A percentile compares a stretch with the other conserved stretches of the same genome.
phyloP scores from a whole-genome alignment of 148 eudicot genomes.

The Arbutus unedo region DNA sequence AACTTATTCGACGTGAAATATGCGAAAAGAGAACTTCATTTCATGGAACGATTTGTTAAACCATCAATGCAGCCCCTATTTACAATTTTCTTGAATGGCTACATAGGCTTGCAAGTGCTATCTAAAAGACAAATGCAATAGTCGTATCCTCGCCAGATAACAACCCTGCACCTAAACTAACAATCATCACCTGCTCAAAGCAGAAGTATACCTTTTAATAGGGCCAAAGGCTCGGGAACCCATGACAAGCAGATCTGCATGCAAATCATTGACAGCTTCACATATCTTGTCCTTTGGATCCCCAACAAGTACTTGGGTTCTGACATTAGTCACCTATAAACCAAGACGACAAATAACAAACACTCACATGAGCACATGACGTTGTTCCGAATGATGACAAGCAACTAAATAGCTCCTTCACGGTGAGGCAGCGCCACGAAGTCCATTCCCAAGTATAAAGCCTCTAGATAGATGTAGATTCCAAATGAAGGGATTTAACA shows the following conservation, averaged over 20 bases:
- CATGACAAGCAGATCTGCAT: conserved; percentile 69
- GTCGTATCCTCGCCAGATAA: neutral
- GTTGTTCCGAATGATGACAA: neutral
- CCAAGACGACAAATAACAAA: conserved; percentile 8
- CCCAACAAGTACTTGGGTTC: conserved; percentile 49
- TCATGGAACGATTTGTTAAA: neutral
- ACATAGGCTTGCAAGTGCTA: neutral
- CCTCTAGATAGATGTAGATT: neutral
- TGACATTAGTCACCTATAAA: conserved; percentile 35
- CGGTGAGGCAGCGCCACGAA: neutral
- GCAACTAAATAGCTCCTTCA: neutral
- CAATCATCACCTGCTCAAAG: neutral
- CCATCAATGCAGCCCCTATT: neutral
- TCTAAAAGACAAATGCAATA: neutral
- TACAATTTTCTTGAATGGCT: neutral
- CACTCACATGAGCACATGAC: neutral
- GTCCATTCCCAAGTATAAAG: neutral
- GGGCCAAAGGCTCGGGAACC: conserved; percentile 66
- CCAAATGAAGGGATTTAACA: neutral
- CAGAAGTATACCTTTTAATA: conserved; percentile 50
- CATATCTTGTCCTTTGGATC: conserved; percentile 67
- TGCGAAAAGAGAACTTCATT: neutral
- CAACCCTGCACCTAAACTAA: conserved; percentile 1
- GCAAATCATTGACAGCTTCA: conserved; percentile 49
- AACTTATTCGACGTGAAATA: neutral